Percentiles rank a stretch among this genome's conserved stretches.
Conservation (phyloP, 208 protist genomes). For the Acanthamoeba royreba region DNA sequence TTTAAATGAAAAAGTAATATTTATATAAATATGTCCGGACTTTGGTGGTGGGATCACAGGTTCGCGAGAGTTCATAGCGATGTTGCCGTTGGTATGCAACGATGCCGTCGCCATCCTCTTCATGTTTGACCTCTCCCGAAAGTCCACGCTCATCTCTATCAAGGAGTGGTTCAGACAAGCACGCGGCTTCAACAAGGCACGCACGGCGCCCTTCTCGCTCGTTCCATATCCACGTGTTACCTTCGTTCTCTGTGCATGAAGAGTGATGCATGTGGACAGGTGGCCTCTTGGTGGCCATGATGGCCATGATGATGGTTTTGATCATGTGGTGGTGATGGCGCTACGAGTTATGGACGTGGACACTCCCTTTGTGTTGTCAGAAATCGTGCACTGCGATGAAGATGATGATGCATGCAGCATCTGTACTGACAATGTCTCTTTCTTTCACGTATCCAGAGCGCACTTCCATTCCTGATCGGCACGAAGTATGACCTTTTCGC, state of each 20-base stretch:
- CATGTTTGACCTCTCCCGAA: slow-evolving; percentile 89
- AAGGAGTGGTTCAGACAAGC: slow-evolving; percentile 89
- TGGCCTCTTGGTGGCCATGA: no score
- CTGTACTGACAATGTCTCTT: no score
- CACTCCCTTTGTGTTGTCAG: no score
- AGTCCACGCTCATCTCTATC: slow-evolving; percentile 80
- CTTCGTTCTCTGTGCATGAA: background rate
- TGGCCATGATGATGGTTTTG: no score
- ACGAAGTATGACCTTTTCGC: slow-evolving; percentile 90
- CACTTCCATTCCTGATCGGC: slow-evolving; percentile 86
- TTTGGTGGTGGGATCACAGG: slow-evolving; percentile 54
- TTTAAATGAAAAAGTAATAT: background rate
- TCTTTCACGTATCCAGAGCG: no score
- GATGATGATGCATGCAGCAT: no score
- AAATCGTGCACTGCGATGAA: no score
- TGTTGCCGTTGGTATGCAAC: slow-evolving; percentile 90
- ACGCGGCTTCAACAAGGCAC: slow-evolving; percentile 85
- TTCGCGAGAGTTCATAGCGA: slow-evolving; percentile 85
- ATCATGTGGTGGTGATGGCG: no score
- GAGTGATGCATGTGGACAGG: no score
- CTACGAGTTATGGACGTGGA: no score
- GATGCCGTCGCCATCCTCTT: slow-evolving; percentile 89
- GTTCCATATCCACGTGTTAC: background rate
- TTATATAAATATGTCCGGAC: background rate
- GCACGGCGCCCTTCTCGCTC: background rate